Percentiles rank a stretch among this genome's conserved stretches.
Evolutionary conservation across 352 stramenopile species (phyloP).

Genomic region (Globisporangium cystogenes): DNA sequence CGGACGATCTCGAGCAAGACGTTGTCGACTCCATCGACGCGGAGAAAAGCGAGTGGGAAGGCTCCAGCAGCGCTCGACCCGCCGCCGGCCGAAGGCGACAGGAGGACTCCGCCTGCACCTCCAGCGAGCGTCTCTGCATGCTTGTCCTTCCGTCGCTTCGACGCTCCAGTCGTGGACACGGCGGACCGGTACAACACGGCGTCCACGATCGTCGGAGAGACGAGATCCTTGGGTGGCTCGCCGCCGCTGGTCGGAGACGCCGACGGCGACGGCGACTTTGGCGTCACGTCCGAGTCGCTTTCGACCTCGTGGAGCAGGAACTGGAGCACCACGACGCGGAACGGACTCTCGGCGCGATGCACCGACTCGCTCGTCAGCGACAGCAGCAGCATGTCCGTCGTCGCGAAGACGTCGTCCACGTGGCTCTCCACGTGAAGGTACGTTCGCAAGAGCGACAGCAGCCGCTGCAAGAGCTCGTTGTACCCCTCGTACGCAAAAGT

Average conservation of each 20-base stretch:
- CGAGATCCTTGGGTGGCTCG: neutral
- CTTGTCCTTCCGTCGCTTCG: slow-evolving; percentile 35
- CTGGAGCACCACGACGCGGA: slow-evolving; percentile 41
- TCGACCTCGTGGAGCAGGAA: slow-evolving; percentile 56
- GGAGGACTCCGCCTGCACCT: neutral
- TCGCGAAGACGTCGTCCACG: slow-evolving; percentile 35
- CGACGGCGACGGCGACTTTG: slow-evolving; percentile 1
- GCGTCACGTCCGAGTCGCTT: slow-evolving; percentile 15
- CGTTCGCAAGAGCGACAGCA: slow-evolving; percentile 29
- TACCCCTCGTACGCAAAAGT: slow-evolving; percentile 26
- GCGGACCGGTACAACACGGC: slow-evolving; percentile 26
- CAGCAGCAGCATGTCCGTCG: slow-evolving; percentile 43
- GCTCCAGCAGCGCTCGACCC: neutral
- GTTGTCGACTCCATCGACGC: slow-evolving; percentile 28
- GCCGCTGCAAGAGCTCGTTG: slow-evolving; percentile 44
- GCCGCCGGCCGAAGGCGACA: neutral
- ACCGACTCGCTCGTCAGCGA: slow-evolving; percentile 32
- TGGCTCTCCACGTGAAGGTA: slow-evolving; percentile 60
- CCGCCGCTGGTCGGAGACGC: neutral
- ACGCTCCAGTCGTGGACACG: neutral
- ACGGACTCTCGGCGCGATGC: slow-evolving; percentile 19
- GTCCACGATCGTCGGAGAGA: slow-evolving; percentile 37
- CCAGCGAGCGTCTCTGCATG: slow-evolving; percentile 7
- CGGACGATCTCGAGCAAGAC: slow-evolving; percentile 53
- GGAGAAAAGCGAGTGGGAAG: slow-evolving; percentile 1